Percentiles rank a stretch among this genome's conserved stretches.
These are phyloP conservation scores for Pichia sp. DNA, from an alignment of 1,139 yeast genomes.

Conservation along the genomic window DNA sequence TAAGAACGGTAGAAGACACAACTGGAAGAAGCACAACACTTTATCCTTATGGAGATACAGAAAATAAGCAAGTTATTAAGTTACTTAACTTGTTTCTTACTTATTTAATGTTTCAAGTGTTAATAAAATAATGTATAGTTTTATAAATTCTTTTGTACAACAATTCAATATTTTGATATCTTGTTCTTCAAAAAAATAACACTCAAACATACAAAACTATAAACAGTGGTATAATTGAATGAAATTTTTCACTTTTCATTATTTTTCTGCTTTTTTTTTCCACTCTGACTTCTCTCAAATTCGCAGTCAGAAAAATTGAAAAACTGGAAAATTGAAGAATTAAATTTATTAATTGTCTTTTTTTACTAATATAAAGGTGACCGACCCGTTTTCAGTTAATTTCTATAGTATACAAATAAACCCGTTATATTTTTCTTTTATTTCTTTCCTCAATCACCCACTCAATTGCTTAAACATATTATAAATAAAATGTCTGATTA, in stretches of 20 bases:
- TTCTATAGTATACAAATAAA: neutral
- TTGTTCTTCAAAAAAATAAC: neutral
- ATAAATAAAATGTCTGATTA: slow-evolving; percentile 32
- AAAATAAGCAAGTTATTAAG: slow-evolving; percentile 52
- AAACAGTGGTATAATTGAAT: too few species aligned
- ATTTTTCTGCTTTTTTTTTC: neutral
- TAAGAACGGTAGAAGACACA: slow-evolving; percentile 97
- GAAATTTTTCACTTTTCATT: too few species aligned
- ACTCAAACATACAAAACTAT: too few species aligned
- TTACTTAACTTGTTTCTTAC: neutral
- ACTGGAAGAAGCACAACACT: slow-evolving; percentile 99
- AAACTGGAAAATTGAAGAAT: neutral
- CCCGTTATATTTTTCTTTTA: neutral
- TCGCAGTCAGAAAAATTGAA: neutral
- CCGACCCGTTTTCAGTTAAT: neutral
- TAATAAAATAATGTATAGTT: neutral
- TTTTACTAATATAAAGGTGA: neutral
- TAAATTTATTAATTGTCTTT: neutral
- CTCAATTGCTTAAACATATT: too few species aligned
- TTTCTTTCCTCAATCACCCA: neutral
- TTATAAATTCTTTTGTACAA: neutral
- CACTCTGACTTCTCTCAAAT: neutral
- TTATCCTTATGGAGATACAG: slow-evolving; percentile 99
- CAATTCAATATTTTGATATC: neutral
- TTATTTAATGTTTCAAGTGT: neutral